Evolutionary conservation across 345 rosid species (phyloP), one percentile per base, ranked within the genome.

Genomic region (Triadica sebifera): DNA sequence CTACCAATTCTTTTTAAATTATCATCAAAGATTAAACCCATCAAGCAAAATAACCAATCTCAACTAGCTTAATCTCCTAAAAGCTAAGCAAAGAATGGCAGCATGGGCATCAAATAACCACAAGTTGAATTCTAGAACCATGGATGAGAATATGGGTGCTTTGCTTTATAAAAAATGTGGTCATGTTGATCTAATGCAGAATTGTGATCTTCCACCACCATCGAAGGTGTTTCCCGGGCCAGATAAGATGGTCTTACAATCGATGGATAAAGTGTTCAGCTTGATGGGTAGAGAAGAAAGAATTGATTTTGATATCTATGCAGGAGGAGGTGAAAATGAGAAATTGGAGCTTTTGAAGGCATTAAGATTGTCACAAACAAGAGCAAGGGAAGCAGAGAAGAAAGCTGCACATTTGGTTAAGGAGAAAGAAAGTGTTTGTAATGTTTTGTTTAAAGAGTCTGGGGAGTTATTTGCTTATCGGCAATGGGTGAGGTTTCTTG

Each of bases 341-440:
- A 84, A 79, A 74, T 57, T 86, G 81, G 89, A 85, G 85, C 78
- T 90, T 39, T 53, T 87, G 52, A 90, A 79, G 86, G 95, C 95
- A 4, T 67, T 90, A 79, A 77, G 89, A 61, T 70, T 85, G 74
- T 90, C 92, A 0, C 92, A 90, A 58, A 87, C 92, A 43, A 76
- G 90, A 19, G 94, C 92, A 5, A 85, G 94, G 52, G 89, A 88
- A 70, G 92, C 92, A 3, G 94, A 90, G 78, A 80, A 70, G 84
- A 82, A 77, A 71, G 85, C 83, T 47, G 80, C 66, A 4, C 71
- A 24, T 3, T 74, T 88, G 75, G 82, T 71, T 0, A 89, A 90
- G 81, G n/a, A n/a, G n/a, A 84, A 47, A 41, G 87, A 88, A 12
- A 50, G 34, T 29, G 29, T 87, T 9, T 77, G 79, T 38, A 70